phyloP scores from a whole-genome alignment of 306 rosid species.

The Ochetophila trinervis region DNA sequence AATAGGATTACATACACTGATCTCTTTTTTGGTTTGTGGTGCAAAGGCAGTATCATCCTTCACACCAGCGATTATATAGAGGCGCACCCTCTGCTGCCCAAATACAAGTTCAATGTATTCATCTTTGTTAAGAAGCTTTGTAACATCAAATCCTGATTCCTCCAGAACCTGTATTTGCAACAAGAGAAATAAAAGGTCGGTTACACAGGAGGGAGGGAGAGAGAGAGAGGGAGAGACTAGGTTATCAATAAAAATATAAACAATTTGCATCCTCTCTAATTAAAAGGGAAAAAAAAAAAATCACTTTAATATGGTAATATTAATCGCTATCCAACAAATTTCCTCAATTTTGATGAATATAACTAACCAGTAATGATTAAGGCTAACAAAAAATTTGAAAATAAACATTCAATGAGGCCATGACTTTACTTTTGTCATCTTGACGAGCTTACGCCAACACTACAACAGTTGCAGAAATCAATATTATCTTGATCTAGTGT shows the following conservation, averaged over 20 bases:
- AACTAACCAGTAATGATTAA: too few relatives aligned
- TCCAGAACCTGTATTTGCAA: constrained; percentile 74
- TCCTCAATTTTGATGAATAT: too few relatives aligned
- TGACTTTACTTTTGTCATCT: too few relatives aligned
- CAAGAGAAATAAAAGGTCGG: constrained; percentile 16
- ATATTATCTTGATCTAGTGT: too few relatives aligned
- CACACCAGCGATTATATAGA: constrained; percentile 87
- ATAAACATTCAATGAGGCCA: too few relatives aligned
- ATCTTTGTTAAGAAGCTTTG: constrained; percentile 63
- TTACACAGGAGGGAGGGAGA: not conserved
- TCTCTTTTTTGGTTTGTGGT: constrained; percentile 94
- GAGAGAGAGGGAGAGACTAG: not conserved
- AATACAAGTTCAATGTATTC: constrained; percentile 71
- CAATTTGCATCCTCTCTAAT: not conserved
- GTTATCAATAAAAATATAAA: not conserved
- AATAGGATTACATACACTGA: constrained; percentile 69
- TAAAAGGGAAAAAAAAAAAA: too few relatives aligned
- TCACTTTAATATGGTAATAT: too few relatives aligned
- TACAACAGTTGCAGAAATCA: too few relatives aligned
- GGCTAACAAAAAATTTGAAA: too few relatives aligned
- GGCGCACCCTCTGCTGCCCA: constrained; percentile 96
- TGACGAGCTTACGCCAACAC: too few relatives aligned
- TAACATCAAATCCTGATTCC: constrained; percentile 93
- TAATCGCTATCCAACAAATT: too few relatives aligned
- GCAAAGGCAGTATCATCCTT: constrained; percentile 89